Base-by-base conservation (phyloP, 163 green algal species). In the Dunaliella salina region DNA sequence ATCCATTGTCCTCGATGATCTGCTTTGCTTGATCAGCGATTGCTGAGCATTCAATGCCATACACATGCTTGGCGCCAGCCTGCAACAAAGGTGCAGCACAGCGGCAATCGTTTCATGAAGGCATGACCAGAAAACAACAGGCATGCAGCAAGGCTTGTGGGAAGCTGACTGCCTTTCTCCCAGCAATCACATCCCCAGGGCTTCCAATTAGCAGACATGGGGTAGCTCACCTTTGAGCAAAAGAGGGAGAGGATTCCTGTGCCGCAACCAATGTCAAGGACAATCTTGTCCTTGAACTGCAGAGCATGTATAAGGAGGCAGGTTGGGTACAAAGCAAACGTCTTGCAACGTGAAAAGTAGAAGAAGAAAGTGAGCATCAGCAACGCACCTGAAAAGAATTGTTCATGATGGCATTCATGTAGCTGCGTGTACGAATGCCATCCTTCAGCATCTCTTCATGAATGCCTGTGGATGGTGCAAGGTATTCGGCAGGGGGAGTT, bases 371-470 rank as follows among this genome's bases (percentile, higher is more conserved):
- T 26, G 63, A 75, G 63, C 17, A 25, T 34, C 15, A 34, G 0
- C 80, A 75, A 25, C 40, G 75, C 33, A 85, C 83, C 83, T 85
- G 46, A 45, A 91, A 88, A 33, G 86, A 82, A 85, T 98, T 98
- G 71, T 92, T 92, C 75, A 95, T 85, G 84, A 98, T 96, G 71
- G 95, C 90, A 75, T 94, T 92, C 88, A 95, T 95, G 90, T 98
- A 98, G 69, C 91, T 95, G 29, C 90, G 88, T 0, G 96, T 98
- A 82, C 95, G 92, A 24, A 98, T 93, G 75, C 87, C 90, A 91
- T 99, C 96, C 83, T 97, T 97, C 30, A 99, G 95, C 96, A 99
- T 99, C 89, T 98, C 95, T 85, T 98, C 94, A 87, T 99, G 96
- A 87, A 99, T 99, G 85, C 96, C 93, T 94, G 87, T 75, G 63